Conservation (phyloP, 768 basidiomycete species). For the Mycena chlorophos region DNA sequence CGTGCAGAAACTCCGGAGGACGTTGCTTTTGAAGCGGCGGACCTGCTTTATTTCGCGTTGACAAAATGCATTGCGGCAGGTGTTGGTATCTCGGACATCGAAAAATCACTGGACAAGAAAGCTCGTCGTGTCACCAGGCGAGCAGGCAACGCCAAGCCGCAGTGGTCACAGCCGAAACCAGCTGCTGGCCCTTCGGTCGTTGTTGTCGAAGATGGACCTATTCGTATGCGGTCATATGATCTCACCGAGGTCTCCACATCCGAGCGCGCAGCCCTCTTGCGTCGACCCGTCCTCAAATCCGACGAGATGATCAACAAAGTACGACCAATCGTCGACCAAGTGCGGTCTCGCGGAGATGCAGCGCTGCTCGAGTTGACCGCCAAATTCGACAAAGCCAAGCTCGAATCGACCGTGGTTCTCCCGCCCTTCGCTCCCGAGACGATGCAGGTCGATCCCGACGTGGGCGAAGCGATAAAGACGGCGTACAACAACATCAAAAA, state of each 20-base stretch:
- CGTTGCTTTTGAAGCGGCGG: constrained; percentile 92
- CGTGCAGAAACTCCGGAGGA: constrained; percentile 75
- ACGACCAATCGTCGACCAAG: constrained; percentile 88
- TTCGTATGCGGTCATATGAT: constrained; percentile 76
- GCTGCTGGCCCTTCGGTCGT: constrained; percentile 25
- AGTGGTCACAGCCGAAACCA: constrained; percentile 50
- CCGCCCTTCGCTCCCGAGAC: constrained; percentile 75
- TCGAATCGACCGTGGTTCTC: constrained; percentile 67
- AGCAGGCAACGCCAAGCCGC: constrained; percentile 89
- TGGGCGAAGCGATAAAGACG: constrained; percentile 80
- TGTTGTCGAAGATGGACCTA: constrained; percentile 43
- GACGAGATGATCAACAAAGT: constrained; percentile 92
- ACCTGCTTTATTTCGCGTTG: constrained; percentile 90
- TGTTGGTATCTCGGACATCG: constrained; percentile 80
- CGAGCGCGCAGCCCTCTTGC: constrained; percentile 70
- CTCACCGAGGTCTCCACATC: constrained; percentile 48
- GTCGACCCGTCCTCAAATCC: constrained; percentile 85
- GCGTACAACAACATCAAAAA: constrained; percentile 90
- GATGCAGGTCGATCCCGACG: constrained; percentile 59
- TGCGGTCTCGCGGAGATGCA: constrained; percentile 79
- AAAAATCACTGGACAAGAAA: constrained; percentile 79
- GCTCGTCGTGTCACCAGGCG: constrained; percentile 84
- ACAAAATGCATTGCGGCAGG: constrained; percentile 82
- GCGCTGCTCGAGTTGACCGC: constrained; percentile 88
- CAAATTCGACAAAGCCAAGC: constrained; percentile 85